Evolutionary conservation across 257 asterid species (phyloP), one percentile per base, ranked within the genome.

Genomic region (Henckelia pumila): DNA sequence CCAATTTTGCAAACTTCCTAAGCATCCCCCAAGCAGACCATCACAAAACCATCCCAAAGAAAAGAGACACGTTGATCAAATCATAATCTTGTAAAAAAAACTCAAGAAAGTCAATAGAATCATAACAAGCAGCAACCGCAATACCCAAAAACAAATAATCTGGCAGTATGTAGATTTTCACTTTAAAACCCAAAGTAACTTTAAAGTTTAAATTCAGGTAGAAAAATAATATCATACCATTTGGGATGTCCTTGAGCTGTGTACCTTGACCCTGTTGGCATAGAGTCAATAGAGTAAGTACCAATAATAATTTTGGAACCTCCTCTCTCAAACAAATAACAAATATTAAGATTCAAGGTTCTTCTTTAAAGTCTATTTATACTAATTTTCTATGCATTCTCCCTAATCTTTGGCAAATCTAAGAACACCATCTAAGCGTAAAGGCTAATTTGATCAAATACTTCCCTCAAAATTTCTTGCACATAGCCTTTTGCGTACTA

Each of bases 171-270:
- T 0, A 22, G 17, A 68, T 56, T 32, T 9, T 3, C 56, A 53
- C 25, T 23, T 10, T 21, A 50, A 67, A 33, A 13, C 21, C 66
- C 8, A 55, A 57, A n/a, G 22, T 17, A 63, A 75, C 44, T 29
- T 63, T 63, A 59, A 63, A 75, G 33, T 29, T 63, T 63, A 59
- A 14, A 61, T 52, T 68, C 53, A 64, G 19, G 58, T 14, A 56
- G 32, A 35, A 59, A 35, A 57, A 4, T 1, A 68, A 72, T 67
- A 71, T 71, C 86, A 80, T 88, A 88, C 88, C 85, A 60, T 79
- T 86, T n/a, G 98, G 98, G 78, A 92, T 92, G 70, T 87, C 98
- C 78, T 79, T 92, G 2, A 92, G 95, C 57, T 80, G 85, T 3
- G 85, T 84, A 10, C 99, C 99, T 73, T 69, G 82, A 53, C 99